Evolutionary conservation across 768 basidiomycete species (phyloP).

Genomic region (Saitozyma podzolica): DNA sequence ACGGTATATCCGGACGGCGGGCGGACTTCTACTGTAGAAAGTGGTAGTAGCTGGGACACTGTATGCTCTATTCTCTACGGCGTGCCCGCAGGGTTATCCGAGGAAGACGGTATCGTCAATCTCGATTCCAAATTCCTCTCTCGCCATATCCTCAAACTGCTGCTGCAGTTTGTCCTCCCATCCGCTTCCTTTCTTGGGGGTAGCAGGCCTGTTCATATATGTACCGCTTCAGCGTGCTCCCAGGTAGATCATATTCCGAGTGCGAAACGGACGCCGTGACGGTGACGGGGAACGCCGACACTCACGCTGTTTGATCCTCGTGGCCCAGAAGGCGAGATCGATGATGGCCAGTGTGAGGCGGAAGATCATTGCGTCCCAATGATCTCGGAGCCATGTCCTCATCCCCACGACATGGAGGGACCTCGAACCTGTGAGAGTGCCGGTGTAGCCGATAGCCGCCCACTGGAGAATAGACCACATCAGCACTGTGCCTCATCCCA

Average conservation of each 20-base stretch:
- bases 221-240: neutral
- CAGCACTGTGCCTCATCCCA: constrained; percentile 1
- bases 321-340: constrained; percentile 72
- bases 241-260: neutral
- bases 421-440: constrained; percentile 58
- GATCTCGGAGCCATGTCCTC: constrained; percentile 48
- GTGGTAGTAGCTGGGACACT: too few relatives aligned
- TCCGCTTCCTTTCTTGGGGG: constrained; percentile 54
- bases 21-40: too few relatives aligned
- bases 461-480: constrained; percentile 19
- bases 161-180: constrained; percentile 83
- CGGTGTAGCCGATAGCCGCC: constrained; percentile 56
- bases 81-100: constrained; percentile 26
- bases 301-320: constrained; percentile 57
- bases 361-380: constrained; percentile 63
- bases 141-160: constrained; percentile 63
- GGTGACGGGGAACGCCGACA: neutral
- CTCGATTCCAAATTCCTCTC: constrained; percentile 75
- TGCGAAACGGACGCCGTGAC: neutral
- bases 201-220: constrained; percentile 48
- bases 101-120: constrained; percentile 62
- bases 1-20: too few relatives aligned
- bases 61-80: too few relatives aligned
- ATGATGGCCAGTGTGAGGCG: constrained; percentile 64
- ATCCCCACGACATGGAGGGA: constrained; percentile 50